Evolutionary conservation across 2,329 filamentous ascomycete species (phyloP).

Genomic region (Gaeumannomyces sp.): DNA sequence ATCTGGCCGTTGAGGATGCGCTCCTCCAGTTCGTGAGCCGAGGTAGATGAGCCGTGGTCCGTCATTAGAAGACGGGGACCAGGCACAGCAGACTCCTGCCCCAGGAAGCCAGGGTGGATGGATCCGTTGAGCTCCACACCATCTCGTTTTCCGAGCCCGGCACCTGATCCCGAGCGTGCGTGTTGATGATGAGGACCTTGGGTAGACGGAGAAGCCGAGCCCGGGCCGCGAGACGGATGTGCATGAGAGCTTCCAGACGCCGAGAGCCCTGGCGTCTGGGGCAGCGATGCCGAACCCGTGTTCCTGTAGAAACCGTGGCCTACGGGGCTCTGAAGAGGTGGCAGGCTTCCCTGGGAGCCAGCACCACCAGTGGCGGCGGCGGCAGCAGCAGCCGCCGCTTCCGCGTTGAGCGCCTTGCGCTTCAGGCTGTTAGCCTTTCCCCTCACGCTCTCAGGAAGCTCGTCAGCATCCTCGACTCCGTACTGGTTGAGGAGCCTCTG

Average conservation of each 20-base stretch:
- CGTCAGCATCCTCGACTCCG: constrained; percentile 83
- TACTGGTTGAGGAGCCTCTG: constrained; percentile 89
- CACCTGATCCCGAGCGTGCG: constrained; percentile 17
- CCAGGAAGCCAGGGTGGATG: constrained; percentile 38
- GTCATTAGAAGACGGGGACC: constrained; percentile 38
- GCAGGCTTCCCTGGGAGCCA: background rate
- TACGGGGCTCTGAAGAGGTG: background rate
- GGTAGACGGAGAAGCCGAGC: constrained; percentile 26
- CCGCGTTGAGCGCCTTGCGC: constrained; percentile 61
- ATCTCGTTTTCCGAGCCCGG: constrained; percentile 20
- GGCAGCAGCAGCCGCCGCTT: constrained; percentile 38
- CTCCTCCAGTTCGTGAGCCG: constrained; percentile 41
- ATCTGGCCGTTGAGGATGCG: constrained; percentile 39
- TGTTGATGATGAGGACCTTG: constrained; percentile 13
- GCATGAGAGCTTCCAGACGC: constrained; percentile 25
- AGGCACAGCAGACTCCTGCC: constrained; percentile 27
- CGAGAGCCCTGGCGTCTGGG: constrained; percentile 29
- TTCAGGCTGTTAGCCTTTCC: constrained; percentile 70
- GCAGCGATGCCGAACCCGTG: constrained; percentile 26
- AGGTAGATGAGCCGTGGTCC: constrained; percentile 25
- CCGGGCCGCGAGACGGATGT: constrained; percentile 27
- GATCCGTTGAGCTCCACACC: constrained; percentile 33
- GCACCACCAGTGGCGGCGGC: constrained; percentile 15
- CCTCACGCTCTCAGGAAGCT: constrained; percentile 76
- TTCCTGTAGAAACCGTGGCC: constrained; percentile 11